These are phyloP conservation scores for Cladophialophora chaetospira DNA, from an alignment of 2,329 filamentous ascomycete genomes.

Conservation along the genomic window DNA sequence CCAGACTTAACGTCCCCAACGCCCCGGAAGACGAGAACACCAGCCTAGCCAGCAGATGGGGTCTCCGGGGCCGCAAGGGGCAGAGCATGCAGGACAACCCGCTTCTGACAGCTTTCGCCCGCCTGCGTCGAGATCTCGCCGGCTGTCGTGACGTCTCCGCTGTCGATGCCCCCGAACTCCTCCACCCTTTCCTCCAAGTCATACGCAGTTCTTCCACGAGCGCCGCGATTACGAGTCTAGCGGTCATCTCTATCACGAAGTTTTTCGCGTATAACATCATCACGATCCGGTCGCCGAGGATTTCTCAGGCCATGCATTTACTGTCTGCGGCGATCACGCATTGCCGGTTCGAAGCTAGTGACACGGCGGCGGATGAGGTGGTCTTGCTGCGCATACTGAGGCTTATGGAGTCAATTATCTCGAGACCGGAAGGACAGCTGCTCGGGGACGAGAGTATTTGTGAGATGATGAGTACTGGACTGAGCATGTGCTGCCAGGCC, in stretches of 20 bases:
- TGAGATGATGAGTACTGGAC: slow-evolving; percentile 97
- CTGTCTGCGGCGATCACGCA: slow-evolving; percentile 94
- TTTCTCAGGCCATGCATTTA: slow-evolving; percentile 89
- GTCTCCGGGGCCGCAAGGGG: slow-evolving; percentile 88
- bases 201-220: slow-evolving; percentile 95
- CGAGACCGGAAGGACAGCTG: slow-evolving; percentile 85
- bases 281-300: slow-evolving; percentile 77
- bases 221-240: slow-evolving; percentile 92
- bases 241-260: slow-evolving; percentile 90
- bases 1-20: slow-evolving; percentile 27
- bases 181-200: slow-evolving; percentile 94
- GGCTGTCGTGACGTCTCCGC: slow-evolving; percentile 83
- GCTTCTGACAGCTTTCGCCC: slow-evolving; percentile 90
- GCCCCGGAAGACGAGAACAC: slow-evolving; percentile 44
- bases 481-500: slow-evolving; percentile 95
- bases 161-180: slow-evolving; percentile 85
- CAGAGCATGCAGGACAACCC: slow-evolving; percentile 98
- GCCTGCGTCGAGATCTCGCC: slow-evolving; percentile 82
- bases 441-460: slow-evolving; percentile 98
- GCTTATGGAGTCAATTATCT: slow-evolving; percentile 98
- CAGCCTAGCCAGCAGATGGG: slow-evolving; percentile 79
- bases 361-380: slow-evolving; percentile 91
- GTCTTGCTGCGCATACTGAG: slow-evolving; percentile 92
- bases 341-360: slow-evolving; percentile 95
- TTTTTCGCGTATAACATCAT: slow-evolving; percentile 96